Evolutionary conservation across 2,329 filamentous ascomycete genomes (phyloP).

Genomic region (Colletotrichum sidae): DNA sequence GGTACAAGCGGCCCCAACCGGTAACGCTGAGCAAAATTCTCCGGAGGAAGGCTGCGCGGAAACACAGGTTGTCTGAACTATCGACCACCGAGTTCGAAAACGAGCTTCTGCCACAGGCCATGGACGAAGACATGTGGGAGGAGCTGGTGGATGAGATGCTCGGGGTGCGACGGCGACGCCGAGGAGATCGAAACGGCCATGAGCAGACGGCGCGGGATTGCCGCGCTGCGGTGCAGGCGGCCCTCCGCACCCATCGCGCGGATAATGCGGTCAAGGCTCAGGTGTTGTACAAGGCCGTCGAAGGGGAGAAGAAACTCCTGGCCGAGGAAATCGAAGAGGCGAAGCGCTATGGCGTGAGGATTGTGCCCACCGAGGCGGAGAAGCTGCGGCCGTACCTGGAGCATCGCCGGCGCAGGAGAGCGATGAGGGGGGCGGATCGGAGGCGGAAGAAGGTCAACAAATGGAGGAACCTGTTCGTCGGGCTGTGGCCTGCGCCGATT

Average conservation of each 20-base stretch:
- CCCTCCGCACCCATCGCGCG: conserved; percentile 45
- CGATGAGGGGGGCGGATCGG: not conserved
- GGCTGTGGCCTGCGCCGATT: conserved; percentile 15
- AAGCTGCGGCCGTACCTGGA: conserved; percentile 16
- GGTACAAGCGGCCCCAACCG: conserved; percentile 75
- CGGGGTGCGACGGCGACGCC: too few relatives aligned
- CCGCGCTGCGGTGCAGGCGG: too few relatives aligned
- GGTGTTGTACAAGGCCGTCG: conserved; percentile 49
- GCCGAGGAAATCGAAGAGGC: conserved; percentile 43
- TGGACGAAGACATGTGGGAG: conserved; percentile 64
- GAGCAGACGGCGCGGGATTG: too few relatives aligned
- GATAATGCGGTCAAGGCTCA: conserved; percentile 55
- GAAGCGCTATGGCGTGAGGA: conserved; percentile 39
- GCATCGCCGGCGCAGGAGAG: conserved; percentile 7
- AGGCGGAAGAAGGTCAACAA: not conserved
- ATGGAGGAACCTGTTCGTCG: not conserved
- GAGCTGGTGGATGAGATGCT: conserved; percentile 43
- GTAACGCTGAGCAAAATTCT: conserved; percentile 67
- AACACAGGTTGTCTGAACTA: conserved; percentile 44
- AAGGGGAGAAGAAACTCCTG: conserved; percentile 51
- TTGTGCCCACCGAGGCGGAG: conserved; percentile 19
- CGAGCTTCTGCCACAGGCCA: conserved; percentile 46
- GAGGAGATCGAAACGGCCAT: too few relatives aligned
- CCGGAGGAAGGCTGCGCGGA: conserved; percentile 56
- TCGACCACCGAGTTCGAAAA: conserved; percentile 42